phyloP scores from a whole-genome alignment of 257 asterid genomes.

The Fraxinus pennsylvanica region DNA sequence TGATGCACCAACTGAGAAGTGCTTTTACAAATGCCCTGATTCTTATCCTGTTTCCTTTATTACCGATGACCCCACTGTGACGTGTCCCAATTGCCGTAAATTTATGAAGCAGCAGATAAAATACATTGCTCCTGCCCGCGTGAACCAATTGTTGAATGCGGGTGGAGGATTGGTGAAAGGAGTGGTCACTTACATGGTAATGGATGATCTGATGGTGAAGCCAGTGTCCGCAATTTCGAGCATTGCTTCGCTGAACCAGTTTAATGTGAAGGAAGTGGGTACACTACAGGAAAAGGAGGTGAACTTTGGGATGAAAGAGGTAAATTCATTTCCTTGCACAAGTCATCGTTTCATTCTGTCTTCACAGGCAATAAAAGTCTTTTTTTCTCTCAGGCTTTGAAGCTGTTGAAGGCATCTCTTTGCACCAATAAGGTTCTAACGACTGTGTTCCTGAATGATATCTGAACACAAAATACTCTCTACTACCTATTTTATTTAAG shows the following conservation, averaged over 20 bases:
- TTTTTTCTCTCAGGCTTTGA: background rate
- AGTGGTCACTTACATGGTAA: constrained; percentile 35
- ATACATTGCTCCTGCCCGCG: background rate
- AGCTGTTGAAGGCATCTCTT: too few species aligned
- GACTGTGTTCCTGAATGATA: background rate
- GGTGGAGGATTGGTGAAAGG: constrained; percentile 38
- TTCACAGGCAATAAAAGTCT: too few species aligned
- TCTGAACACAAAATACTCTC: background rate
- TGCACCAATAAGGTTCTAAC: background rate
- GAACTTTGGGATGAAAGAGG: constrained; percentile 33
- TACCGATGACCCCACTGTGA: background rate
- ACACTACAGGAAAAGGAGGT: constrained; percentile 38
- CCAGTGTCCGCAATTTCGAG: constrained; percentile 39
- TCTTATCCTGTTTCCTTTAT: too few species aligned
- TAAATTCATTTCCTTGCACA: background rate
- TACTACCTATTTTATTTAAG: too few species aligned
- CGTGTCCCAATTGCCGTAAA: background rate
- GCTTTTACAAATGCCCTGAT: background rate
- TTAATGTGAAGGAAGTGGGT: constrained; percentile 24
- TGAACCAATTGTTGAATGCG: background rate
- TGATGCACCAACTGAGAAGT: background rate
- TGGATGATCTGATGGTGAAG: constrained; percentile 36
- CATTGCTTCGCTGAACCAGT: constrained; percentile 32
- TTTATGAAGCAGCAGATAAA: background rate
- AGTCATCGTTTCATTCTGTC: too few species aligned